A percentile compares a stretch with the other conserved stretches of the same genome.
phyloP scores from a whole-genome alignment of 2,329 filamentous ascomycete species.

The Sporothrix brasiliensis region DNA sequence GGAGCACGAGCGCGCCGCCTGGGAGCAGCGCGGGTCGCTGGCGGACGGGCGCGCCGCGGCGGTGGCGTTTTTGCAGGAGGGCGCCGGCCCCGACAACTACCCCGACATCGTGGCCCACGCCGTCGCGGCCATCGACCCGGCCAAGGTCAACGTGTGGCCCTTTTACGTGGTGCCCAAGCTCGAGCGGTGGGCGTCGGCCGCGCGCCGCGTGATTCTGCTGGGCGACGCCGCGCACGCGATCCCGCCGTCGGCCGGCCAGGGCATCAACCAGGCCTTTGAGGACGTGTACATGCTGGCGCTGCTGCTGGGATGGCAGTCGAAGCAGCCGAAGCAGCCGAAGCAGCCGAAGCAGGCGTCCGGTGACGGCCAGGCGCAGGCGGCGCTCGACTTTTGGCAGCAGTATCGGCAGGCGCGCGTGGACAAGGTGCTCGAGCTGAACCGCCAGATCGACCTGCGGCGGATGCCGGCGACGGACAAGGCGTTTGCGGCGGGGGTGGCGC shows the following conservation, averaged over 20 bases:
- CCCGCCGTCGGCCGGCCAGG: constrained; percentile 52
- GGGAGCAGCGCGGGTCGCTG: constrained; percentile 44
- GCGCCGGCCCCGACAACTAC: constrained; percentile 36
- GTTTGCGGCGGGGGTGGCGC: not conserved
- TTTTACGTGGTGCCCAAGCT: constrained; percentile 55
- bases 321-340: not conserved
- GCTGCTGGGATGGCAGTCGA: constrained; percentile 31
- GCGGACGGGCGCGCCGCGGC: constrained; percentile 45
- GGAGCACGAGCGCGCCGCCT: constrained; percentile 47
- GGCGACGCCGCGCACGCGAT: constrained; percentile 55
- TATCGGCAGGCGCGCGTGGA: constrained; percentile 38
- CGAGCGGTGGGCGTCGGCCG: constrained; percentile 48
- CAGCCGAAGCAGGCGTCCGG: not conserved
- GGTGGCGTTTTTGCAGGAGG: constrained; percentile 43
- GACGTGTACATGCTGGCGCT: constrained; percentile 37
- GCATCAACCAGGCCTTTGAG: constrained; percentile 38
- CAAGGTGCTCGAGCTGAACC: constrained; percentile 34
- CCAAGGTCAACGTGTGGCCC: constrained; percentile 52
- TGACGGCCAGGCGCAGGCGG: constrained; percentile 30
- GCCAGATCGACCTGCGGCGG: constrained; percentile 31
- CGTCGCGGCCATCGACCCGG: constrained; percentile 37
- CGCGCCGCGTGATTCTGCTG: constrained; percentile 48
- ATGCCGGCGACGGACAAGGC: constrained; percentile 19
- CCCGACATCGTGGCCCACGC: not conserved
- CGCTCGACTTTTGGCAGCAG: constrained; percentile 38